Conservation (phyloP, 1,284 basidiomycete genomes). For the Cutaneotrichosporon sp. region DNA sequence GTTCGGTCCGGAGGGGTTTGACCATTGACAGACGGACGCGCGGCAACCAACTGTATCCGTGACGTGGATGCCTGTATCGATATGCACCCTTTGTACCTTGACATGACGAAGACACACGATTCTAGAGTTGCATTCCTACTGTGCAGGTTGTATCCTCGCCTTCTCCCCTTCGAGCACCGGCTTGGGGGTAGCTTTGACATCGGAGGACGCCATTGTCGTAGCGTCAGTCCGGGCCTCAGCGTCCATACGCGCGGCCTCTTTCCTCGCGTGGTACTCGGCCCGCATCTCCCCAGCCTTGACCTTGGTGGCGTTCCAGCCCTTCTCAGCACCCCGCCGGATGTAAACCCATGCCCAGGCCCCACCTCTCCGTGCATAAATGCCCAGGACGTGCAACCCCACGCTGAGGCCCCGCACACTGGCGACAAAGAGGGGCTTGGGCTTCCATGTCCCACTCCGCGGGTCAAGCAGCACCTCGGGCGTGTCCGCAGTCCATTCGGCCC, state of each 20-base stretch:
- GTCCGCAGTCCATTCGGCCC: slow-evolving; percentile 21
- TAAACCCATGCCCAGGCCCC: neutral
- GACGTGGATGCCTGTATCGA: neutral
- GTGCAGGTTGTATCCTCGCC: neutral
- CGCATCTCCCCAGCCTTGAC: neutral
- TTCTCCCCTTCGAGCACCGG: neutral
- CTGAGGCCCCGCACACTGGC: neutral
- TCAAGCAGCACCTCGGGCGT: slow-evolving; percentile 28
- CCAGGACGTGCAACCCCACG: neutral
- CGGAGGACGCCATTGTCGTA: neutral
- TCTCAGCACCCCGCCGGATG: neutral
- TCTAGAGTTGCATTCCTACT: neutral
- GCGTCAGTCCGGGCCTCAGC: neutral
- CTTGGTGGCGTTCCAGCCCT: neutral
- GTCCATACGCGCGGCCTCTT: neutral
- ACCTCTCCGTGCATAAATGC: neutral
- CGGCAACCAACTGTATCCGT: slow-evolving; percentile 2
- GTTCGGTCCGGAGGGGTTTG: neutral
- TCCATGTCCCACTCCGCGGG: slow-evolving; percentile 28
- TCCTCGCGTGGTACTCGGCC: neutral
- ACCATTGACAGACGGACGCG: neutral
- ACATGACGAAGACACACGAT: neutral
- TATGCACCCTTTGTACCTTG: slow-evolving; percentile 1
- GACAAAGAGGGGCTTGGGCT: slow-evolving; percentile 13
- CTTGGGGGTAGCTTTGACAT: neutral